These are phyloP conservation scores for Blepharisma japonicum DNA, from an alignment of 73 alveolate genomes.

Conservation along the genomic window DNA sequence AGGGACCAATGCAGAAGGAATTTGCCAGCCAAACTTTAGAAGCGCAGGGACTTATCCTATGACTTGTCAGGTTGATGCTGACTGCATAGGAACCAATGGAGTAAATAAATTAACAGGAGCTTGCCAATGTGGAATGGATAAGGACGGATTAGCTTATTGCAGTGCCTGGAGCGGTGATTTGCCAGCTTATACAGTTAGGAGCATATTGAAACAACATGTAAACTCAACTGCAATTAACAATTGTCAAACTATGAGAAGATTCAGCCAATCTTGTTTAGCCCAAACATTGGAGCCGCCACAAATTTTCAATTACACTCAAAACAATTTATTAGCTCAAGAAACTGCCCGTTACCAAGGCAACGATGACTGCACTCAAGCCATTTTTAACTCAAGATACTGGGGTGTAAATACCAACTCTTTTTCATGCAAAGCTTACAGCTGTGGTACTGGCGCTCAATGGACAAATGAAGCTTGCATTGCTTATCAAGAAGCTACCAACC, in stretches of 20 bases:
- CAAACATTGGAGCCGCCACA: background rate
- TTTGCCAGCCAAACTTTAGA: background rate
- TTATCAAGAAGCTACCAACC: background rate
- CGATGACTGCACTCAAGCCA: slow-evolving; percentile 6
- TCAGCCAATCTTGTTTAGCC: background rate
- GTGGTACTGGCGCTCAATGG: background rate
- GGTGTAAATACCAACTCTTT: background rate
- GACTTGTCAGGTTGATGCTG: background rate
- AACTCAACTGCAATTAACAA: background rate
- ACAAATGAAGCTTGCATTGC: background rate
- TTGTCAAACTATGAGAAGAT: slow-evolving; percentile 7
- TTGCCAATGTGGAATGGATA: slow-evolving; percentile 12
- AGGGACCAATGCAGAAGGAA: background rate
- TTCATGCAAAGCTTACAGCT: background rate
- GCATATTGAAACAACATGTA: background rate
- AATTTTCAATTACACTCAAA: background rate
- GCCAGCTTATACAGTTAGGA: background rate
- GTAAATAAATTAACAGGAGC: background rate
- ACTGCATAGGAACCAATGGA: background rate
- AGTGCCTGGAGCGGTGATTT: background rate
- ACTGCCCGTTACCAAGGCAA: background rate
- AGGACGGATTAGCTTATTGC: background rate
- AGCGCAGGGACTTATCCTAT: background rate
- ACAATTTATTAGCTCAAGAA: background rate
- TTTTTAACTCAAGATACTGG: background rate